A percentile compares a stretch with the other conserved stretches of the same genome.
phyloP scores from a whole-genome alignment of 441 rosid genomes.

The Populus hybrid region DNA sequence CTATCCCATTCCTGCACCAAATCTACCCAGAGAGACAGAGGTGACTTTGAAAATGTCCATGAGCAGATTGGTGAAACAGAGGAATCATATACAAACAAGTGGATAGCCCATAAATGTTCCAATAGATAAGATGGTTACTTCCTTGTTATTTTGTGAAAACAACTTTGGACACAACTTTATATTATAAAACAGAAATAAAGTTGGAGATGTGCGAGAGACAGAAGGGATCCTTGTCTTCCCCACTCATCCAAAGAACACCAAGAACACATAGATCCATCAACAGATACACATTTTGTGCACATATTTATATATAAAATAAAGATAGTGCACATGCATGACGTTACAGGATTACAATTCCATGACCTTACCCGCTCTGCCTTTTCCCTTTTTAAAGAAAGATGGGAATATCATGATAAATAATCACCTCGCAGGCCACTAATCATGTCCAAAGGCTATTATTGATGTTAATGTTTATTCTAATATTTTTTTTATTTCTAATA shows the following conservation, averaged over 20 bases:
- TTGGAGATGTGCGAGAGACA: constrained; percentile 46
- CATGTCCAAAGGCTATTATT: not conserved
- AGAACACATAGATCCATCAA: constrained; percentile 4
- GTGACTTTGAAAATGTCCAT: not conserved
- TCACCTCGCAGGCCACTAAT: no score
- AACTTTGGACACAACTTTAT: not conserved
- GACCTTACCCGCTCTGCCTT: no score
- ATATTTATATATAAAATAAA: not conserved
- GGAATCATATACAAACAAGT: not conserved
- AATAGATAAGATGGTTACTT: not conserved
- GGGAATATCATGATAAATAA: no score
- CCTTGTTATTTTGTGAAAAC: not conserved
- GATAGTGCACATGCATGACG: no score
- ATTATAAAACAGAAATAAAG: constrained; percentile 13
- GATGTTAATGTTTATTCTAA: no score
- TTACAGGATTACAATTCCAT: no score
- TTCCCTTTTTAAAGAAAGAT: no score
- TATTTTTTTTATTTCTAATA: no score
- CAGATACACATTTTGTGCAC: not conserved
- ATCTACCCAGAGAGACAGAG: not conserved
- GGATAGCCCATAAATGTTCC: not conserved
- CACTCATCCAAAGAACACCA: constrained; percentile 20
- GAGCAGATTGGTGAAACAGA: not conserved
- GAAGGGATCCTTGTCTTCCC: constrained; percentile 50
- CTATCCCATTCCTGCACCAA: not conserved